Evolutionary conservation across 148 eudicot species (phyloP).

Genomic region (Vaccinium corymbosum): DNA sequence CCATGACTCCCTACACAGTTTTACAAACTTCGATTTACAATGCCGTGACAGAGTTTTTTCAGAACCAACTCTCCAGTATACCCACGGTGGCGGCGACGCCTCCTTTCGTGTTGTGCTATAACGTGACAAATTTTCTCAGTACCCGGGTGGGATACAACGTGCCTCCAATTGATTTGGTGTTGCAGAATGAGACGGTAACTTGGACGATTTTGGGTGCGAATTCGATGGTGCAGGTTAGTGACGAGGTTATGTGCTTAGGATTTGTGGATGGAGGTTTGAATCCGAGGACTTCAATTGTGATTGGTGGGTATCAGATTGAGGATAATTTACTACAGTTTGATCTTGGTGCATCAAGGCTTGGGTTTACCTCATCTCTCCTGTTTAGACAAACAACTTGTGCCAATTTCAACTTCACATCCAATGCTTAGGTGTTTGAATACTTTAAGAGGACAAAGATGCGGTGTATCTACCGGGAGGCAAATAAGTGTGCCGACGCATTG

Average conservation of each 20-base stretch:
- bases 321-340: slow-evolving; percentile 48
- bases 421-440: too few species aligned
- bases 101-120: slow-evolving; percentile 39
- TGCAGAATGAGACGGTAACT: slow-evolving; percentile 27
- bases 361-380: slow-evolving; percentile 36
- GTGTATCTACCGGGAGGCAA: too few species aligned
- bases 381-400: slow-evolving; percentile 29
- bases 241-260: slow-evolving; percentile 33
- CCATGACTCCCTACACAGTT: slow-evolving; percentile 38
- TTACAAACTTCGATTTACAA: slow-evolving; percentile 35
- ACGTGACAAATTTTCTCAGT: neutral
- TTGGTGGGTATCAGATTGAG: slow-evolving; percentile 53
- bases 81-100: slow-evolving; percentile 24
- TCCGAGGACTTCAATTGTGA: slow-evolving; percentile 30
- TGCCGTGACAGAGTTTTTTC: slow-evolving; percentile 15
- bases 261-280: slow-evolving; percentile 45
- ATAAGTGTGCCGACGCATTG: too few species aligned
- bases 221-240: slow-evolving; percentile 39
- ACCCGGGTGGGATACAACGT: slow-evolving; percentile 28
- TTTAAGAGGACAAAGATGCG: too few species aligned
- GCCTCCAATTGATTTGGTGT: slow-evolving; percentile 37
- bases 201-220: slow-evolving; percentile 45
- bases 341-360: slow-evolving; percentile 28
- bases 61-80: slow-evolving; percentile 9
- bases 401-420: slow-evolving; percentile 34